Evolutionary conservation across 495 filamentous ascomycete genomes (phyloP), one percentile per base, ranked within the genome.

Genomic region (Penicillium fimorum): DNA sequence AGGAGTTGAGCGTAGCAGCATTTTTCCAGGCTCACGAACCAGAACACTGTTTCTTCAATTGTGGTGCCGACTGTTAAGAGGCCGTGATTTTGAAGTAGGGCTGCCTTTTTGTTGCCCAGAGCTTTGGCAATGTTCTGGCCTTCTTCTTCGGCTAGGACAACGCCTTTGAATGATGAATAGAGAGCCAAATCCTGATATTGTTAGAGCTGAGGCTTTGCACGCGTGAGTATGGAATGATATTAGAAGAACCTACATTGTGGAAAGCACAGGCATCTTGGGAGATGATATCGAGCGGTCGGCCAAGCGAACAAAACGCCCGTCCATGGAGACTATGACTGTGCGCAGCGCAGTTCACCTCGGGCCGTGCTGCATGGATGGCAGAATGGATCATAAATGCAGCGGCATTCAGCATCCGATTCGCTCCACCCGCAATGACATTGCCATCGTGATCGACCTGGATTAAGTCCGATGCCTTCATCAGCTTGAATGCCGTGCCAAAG

Each of bases 1-100:
- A 91, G 59, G 32, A 92, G 67, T 68, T 92, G 88, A n/a, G 81
- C 79, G 63, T 91, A 81, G 63, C 88, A 91, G 68, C 84, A 88
- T 59, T 84, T 88, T 58, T 91, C 88, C 56, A 92, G 62, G 49
- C 80, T 85, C 32, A 88, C 71, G 66, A 91, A 92, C 88, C 87
- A 92, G 64, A 85, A 89, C 1, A 91, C 79, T 0, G 84, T 74
- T 24, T 74, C 76, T 61, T 88, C 85, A 40, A 88, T 74, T 0
- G 77, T 73, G 24, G 64, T 55, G 3, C 86, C 86, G 5, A 80
- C 81, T 0, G 81, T 85, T 25, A 86, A 57, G 2, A 87, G 65
- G 9, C 84, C 84, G 62, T 92, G 88, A 65, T 91, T 91, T 58
- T 88, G 81, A 13, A 92, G 66, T 3, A 92, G 60, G 0, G 83